Base-by-base conservation (phyloP, 306 rosid genomes). In the Calophaca sinica region DNA sequence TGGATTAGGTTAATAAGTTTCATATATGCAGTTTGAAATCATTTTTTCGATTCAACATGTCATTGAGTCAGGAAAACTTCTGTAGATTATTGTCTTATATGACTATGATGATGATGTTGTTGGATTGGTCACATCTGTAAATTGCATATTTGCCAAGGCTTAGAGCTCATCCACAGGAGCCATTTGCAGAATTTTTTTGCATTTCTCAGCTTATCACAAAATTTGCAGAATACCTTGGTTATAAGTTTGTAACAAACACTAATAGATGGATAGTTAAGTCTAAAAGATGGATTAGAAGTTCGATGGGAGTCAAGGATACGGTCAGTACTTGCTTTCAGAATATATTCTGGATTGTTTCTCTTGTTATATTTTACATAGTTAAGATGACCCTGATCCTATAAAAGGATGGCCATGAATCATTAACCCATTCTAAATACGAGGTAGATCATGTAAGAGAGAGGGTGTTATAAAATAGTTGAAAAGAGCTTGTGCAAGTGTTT, bases 241-340 rank as follows among this genome's bases (percentile, higher is more conserved):
- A 35, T 76, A 59, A 60, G 12, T 42, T 80, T 36, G 39, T 12
- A 54, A 70, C 35, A 63, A 81, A 48, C 49, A 76, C 65, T 63
- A 29, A 38, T 64, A 48, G 66, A 76, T 7, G 20, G 58, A 70
- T 75, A 62, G 50, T 81, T 62, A 63, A 72, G 39, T 73, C 62
- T 79, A 68, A 52, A 52, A 52, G 67, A 51, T 36, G 65, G 54
- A 44, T 82, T 70, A 61, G 59, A 61, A 73, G 26, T 73, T 60
- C 68, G 65, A 53, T 73, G 33, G 62, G 28, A 66, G 26, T 58
- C 54, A 72, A 38, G 67, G 67, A 54, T 77, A 36, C 61, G 15
- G 74, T 55, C 28, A 63, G 13, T 44, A 15, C 9, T 32, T 72
- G 48, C 68, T 54, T 52, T 60, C 5, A 8, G 33, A 62, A 28